Evolutionary conservation across 257 asterid species (phyloP), one percentile per base, ranked within the genome.

Genomic region (Galeopsis tetrahit): DNA sequence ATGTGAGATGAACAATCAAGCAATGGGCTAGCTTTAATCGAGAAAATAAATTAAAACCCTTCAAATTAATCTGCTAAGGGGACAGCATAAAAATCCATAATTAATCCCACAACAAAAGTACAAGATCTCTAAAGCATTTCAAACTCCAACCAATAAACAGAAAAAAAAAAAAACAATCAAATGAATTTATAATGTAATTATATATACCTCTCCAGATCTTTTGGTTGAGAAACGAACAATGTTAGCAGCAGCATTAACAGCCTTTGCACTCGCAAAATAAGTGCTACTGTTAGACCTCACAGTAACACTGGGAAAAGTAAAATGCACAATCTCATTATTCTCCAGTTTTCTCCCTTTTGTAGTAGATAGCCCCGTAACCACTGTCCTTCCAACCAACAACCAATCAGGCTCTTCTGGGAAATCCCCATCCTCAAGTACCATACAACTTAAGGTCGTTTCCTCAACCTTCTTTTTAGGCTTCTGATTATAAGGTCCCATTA

Each of bases 141-240:
- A 70, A 55, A 15, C 58, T 7, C 13, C 17, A 57, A 63, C 10
- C 65, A 65, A 35, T 15, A 64, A 70, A 33, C 38, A 43, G 59
- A 63, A 31, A 6, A 14, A 13, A 9, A 64, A 70, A 33, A 31
- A 43, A 66, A 63, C 21, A 13, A 62, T 55, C n/a, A 58, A 32
- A 52, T 1, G 28, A 62, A 44, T 4, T 31, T 63, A n/a, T 4
- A 0, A 44, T 17, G 35, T 3, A 32, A 11, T 31, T 33, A 48
- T 15, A 13, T 15, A 46, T 86, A 92, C 97, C 96, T 92, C 96
- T 58, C 96, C 95, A 2, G 71, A 74, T 74, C 96, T 83, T 80
- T 85, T 89, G 35, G 97, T 92, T 0, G 95, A 92, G 81, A 92
- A 92, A 35, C 97, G 93, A 56, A 89, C 92, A 46, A 89, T 91